Base-by-base conservation (phyloP, 139 green algal species). In the Spirogloea muscicola region DNA sequence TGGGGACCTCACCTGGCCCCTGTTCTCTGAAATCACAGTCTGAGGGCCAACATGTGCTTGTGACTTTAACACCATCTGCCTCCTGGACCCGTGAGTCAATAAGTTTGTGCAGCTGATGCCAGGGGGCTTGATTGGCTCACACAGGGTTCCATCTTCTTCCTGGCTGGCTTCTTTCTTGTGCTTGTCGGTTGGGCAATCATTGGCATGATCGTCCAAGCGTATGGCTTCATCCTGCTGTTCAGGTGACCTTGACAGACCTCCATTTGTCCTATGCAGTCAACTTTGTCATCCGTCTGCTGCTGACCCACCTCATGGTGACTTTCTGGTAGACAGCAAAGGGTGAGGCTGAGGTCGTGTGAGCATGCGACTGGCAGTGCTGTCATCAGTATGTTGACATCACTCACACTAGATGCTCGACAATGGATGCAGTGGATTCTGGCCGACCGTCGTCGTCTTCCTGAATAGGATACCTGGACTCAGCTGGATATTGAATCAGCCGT, bases 161-260 rank as follows among this genome's bases (percentile, higher is more conserved):
- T 94, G 33, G 81, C 75, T 3, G 93, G 93, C 0, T 87, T 95
- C 31, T 64, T 66, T 0, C 66, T 96, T 0, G 91, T 98, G 5
- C 61, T 98, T 4, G 87, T 84, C 44, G 90, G 90, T 25, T 97
- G 90, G 91, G 16, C 46, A 27, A 63, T 81, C 1, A n/a, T 81
- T 25, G 73, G 73, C 38, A 87, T 96, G 58, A 16, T 82, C 2
- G 25, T 98, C 43, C 91, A 98, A 81, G 82, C 76, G 0, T 98
- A 96, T 48, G 93, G 93, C 31, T 98, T 98, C 77, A 92, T 91
- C 82, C 72, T 91, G 48, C 84, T 98, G 3, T 98, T 98, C 72
- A 89, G 84, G 71, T 74, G 10, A 1, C 25, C 48, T 33, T 58
- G 48, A 5, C 25, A 21, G 16, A 27, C 10, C 16, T 29, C 34